Evolutionary conservation across 495 filamentous ascomycete genomes (phyloP), one percentile per base, ranked within the genome.

Genomic region (Jackrogersella minutella): DNA sequence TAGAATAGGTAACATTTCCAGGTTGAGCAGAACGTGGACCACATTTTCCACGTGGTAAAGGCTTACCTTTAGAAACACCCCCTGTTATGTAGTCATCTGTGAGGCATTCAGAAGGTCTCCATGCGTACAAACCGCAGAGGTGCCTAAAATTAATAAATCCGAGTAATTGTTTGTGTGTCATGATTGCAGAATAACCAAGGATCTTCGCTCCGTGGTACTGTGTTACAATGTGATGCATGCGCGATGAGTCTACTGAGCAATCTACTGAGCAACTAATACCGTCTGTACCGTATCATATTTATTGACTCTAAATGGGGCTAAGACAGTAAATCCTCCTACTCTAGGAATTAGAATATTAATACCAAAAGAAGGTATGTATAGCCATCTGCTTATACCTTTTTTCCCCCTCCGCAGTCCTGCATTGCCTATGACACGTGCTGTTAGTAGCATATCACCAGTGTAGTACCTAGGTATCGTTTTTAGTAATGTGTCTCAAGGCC

Each of bases 91-190:
- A n/a, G n/a, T 14, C 17, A 40, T 13, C 31, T 24, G 11, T 44
- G 17, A 41, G 3, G 17, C 14, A 16, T 41, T 17, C 21, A n/a
- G 3, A 30, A 30, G 26, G 26, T 30, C 7, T 3, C 31, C 9
- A 34, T 34, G 9, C 11, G 10, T 34, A 10, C 31, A 34, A 34
- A 1, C 19, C 2, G 21, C 14, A 41, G 17, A 26, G 10, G 6
- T 41, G 34, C 34, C 41, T 46, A 54, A 52, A 11, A 31, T 39
- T 58, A 58, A 58, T 58, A 37, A 36, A 51, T 43, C 41, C 8
- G 51, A 61, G 22, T 36, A 5, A 37, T 5, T 52, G 43, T 39
- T 68, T 57, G 49, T 33, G 65, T 68, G 5, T 68, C 22, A 63
- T 28, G 2, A n/a, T 24, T 39, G 16, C 24, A 43, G 30, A 33